phyloP scores from a whole-genome alignment of 1,284 basidiomycete genomes.

The Fomitopsis palustris region DNA sequence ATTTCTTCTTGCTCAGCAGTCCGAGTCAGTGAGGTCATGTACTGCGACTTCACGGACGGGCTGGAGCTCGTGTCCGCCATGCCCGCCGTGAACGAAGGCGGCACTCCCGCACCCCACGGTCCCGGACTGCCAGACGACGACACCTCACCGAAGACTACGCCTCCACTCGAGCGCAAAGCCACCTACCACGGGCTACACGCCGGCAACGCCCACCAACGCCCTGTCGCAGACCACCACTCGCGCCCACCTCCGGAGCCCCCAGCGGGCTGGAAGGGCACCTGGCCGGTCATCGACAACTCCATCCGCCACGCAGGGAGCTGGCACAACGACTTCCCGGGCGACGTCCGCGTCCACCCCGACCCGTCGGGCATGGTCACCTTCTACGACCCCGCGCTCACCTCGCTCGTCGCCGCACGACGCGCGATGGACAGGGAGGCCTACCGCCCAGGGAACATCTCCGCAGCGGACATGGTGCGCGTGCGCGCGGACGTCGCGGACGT shows the following conservation, averaged over 20 bases:
- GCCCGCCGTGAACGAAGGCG: not conserved
- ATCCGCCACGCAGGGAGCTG: not conserved
- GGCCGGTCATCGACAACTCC: not conserved
- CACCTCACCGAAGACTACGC: not conserved
- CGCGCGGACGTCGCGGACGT: not conserved
- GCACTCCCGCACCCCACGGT: not conserved
- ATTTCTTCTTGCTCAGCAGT: not conserved
- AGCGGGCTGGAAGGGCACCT: not conserved
- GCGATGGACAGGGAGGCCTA: not conserved
- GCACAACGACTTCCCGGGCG: not conserved
- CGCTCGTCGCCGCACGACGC: not conserved
- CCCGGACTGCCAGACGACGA: not conserved
- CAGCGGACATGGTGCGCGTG: not conserved
- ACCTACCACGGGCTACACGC: not conserved
- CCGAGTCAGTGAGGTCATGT: not conserved
- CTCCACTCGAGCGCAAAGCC: not conserved
- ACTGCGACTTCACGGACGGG: not conserved
- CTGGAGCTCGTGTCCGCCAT: not conserved
- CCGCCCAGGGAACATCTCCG: not conserved
- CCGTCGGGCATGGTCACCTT: not conserved
- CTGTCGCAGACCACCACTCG: no score
- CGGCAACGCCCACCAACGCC: no score
- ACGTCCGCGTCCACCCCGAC: not conserved
- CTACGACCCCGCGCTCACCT: not conserved
- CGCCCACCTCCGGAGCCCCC: not conserved